Conservation (phyloP, 179 eudicot species). For the Beta macrorhiza region DNA sequence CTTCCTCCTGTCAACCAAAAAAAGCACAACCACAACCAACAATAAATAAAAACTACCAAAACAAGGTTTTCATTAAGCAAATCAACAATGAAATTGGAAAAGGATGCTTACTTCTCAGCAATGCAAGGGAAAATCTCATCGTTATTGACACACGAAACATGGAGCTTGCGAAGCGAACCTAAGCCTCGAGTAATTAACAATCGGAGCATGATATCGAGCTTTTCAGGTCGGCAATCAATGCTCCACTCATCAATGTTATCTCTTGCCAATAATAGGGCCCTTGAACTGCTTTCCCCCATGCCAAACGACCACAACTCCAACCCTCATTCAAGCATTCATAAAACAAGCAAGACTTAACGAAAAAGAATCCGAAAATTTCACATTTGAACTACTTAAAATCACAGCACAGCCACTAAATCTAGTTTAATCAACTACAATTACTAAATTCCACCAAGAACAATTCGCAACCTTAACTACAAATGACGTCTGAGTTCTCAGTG, state of each 20-base stretch:
- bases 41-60: neutral
- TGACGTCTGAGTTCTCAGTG: too few relatives aligned
- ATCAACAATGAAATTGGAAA: neutral
- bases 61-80: neutral
- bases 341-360: too few relatives aligned
- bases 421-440: too few relatives aligned
- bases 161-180: conserved; percentile 60
- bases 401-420: too few relatives aligned
- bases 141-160: conserved; percentile 52
- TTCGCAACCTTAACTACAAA: too few relatives aligned
- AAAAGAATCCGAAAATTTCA: too few relatives aligned
- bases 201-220: conserved; percentile 60
- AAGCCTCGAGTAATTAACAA: conserved; percentile 53
- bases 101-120: conserved; percentile 59
- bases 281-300: conserved; percentile 61
- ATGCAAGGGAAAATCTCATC: conserved; percentile 58
- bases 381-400: too few relatives aligned
- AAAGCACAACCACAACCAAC: conserved; percentile 12
- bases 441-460: too few relatives aligned
- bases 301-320: neutral
- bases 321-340: too few relatives aligned
- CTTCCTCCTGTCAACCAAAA: neutral
- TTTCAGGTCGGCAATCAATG: conserved; percentile 34
- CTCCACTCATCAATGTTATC: conserved; percentile 75
- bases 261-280: conserved; percentile 87